Evolutionary conservation across 257 asterid genomes (phyloP), one percentile per base, ranked within the genome.

Genomic region (Jacaranda copaia): DNA sequence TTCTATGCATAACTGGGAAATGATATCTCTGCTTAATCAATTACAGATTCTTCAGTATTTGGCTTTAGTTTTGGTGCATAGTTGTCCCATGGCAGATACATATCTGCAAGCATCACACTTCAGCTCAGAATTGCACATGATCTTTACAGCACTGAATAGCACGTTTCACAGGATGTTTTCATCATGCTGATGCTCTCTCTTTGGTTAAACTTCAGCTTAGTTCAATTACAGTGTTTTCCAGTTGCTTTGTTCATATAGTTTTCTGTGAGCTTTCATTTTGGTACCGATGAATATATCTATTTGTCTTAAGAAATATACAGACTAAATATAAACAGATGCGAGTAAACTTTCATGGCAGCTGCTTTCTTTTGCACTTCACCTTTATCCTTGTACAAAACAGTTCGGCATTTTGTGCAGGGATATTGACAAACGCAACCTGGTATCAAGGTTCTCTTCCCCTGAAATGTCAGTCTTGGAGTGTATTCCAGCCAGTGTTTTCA

Each of bases 401-500:
- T 69, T 75, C 20, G 72, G 58, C 73, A 72, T 80, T 70, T 68
- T 83, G 57, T 83, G 77, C 87, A 93, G 98, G 99, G 90, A 96
- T 72, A 76, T 91, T 43, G 69, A 84, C 75, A 89, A 84, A 74
- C 89, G 90, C 82, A 84, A 60, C 81, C 91, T 91, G 49, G 80
- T 89, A 64, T 90, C 95, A 51, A 93, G 76, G 51, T 93, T 90
- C 77, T 93, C 97, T 68, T 87, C 91, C 78, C 86, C 89, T 15
- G 85, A 84, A 84, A 86, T 87, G 84, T 82, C 91, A 19, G 84
- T 89, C 75, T 58, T 75, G 43, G 90, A 85, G 77, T 89, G 90
- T 75, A 62, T 95, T 80, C 98, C 99, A 38, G 72, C 81, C 60
- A 83, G 92, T 77, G 45, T 64, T 40, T 91, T 95, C 80, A 88